Conservation (phyloP, 139 green algal species). For the Chlamydomonas incerta region DNA sequence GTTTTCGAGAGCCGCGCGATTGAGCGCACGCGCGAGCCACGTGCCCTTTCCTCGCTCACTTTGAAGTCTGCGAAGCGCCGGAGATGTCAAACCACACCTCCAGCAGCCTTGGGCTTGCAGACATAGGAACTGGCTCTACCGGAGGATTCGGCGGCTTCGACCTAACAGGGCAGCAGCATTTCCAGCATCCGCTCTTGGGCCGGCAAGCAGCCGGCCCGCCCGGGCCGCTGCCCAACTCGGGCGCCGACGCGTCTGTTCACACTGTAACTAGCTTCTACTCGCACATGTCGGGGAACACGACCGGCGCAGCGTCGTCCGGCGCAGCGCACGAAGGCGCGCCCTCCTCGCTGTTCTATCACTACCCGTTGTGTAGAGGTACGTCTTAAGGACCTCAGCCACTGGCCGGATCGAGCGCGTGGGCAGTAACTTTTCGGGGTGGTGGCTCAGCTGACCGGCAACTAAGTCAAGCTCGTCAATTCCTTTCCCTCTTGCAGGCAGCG, state of each 20-base stretch:
- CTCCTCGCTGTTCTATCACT: conserved; percentile 42
- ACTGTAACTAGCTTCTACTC: background rate
- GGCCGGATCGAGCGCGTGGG: background rate
- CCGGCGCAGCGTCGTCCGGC: too few species aligned
- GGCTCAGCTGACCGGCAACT: background rate
- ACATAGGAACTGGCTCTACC: background rate
- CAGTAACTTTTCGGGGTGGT: background rate
- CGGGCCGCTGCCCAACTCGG: background rate
- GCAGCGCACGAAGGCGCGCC: background rate
- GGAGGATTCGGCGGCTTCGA: background rate
- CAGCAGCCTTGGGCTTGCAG: background rate
- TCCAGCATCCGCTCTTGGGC: background rate
- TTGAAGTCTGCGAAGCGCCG: too few species aligned
- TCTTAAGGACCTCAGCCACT: background rate
- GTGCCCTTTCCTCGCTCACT: too few species aligned
- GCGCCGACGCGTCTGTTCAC: background rate
- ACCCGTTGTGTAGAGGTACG: conserved; percentile 36
- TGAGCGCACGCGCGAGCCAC: too few species aligned
- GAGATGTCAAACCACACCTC: background rate
- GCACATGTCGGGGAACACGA: background rate
- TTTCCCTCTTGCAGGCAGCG: conserved; percentile 30
- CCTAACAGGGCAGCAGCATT: background rate
- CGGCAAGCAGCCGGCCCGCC: too few species aligned
- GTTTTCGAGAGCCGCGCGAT: too few species aligned
- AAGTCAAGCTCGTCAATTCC: background rate